Evolutionary conservation across 352 stramenopile genomes (phyloP), one percentile per base, ranked within the genome.

Genomic region (Pythium monospermum): DNA sequence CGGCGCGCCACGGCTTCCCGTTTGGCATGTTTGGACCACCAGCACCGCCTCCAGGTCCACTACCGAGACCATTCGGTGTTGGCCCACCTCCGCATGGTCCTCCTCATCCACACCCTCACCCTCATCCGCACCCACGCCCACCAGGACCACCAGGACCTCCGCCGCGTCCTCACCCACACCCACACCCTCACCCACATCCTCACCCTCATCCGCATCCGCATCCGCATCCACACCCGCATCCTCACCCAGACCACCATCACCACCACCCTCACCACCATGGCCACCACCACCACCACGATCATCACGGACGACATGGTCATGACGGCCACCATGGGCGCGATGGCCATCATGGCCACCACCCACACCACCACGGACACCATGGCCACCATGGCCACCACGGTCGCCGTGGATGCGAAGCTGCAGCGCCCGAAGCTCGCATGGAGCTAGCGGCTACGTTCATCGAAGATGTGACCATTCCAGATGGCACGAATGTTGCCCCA

Each of bases 391-490:
- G 22, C 36, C 27, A 21, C 5, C 21, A 28, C 18, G 37, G 22
- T 18, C 47, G 22, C 13, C n/a, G 40, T 36, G 49, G 21, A 8
- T 31, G 27, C 10, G 28, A 30, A 12, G 16, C 6, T 16, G 15
- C 25, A 15, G 31, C 5, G 54, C 22, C 8, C 23, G 51, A 39
- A 22, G 33, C 18, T 23, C 44, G 47, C 16, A 45, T 48, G 16
- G 53, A 75, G 23, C 51, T 81, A 11, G 57, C 69, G 11, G 75
- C 69, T 3, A 47, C 54, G 26, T 94, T 95, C 48, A 53, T 93
- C 13, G 73, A 83, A 43, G 85, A 96, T 46, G 69, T 94, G 31
- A 86, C 74, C 7, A 70, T 92, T 30, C 71, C 78, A 18, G 83
- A 94, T 39, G 82, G 85, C 26, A 88, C 71, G 10, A 63, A 87